Evolutionary conservation across 2,329 filamentous ascomycete species (phyloP).

Genomic region (Claviceps fusiformis): DNA sequence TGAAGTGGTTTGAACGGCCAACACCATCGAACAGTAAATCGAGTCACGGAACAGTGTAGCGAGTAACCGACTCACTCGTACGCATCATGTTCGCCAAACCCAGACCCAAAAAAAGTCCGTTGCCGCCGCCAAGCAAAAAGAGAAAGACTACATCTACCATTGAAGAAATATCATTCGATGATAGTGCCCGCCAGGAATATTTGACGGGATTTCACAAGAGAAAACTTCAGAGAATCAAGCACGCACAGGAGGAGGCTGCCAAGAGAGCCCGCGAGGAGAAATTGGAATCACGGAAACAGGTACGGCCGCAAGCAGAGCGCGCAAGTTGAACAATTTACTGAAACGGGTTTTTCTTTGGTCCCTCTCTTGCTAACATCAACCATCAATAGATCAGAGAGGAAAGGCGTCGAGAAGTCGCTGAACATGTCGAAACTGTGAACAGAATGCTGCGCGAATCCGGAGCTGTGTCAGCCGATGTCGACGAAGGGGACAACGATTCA

Average conservation of each 20-base stretch:
- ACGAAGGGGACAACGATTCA: constrained; percentile 24
- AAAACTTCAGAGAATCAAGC: constrained; percentile 72
- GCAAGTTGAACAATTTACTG: background rate
- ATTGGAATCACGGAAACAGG: constrained; percentile 61
- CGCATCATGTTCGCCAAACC: constrained; percentile 39
- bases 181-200: constrained; percentile 66
- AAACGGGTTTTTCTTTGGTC: background rate
- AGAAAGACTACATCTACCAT: constrained; percentile 46
- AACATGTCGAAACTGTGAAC: constrained; percentile 68
- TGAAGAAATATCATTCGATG: constrained; percentile 79
- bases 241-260: constrained; percentile 68
- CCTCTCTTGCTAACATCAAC: background rate
- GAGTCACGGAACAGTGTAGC: background rate
- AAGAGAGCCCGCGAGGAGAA: constrained; percentile 68
- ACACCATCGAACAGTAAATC: background rate
- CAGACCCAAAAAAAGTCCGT: constrained; percentile 40
- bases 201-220: constrained; percentile 95
- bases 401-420: constrained; percentile 65
- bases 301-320: constrained; percentile 24
- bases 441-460: constrained; percentile 50
- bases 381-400: constrained; percentile 61
- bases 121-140: constrained; percentile 51
- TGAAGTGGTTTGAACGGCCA: background rate
- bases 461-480: constrained; percentile 24
- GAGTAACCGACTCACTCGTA: background rate